A percentile compares a stretch with the other conserved stretches of the same genome.
Conservation (phyloP, 2,329 filamentous ascomycete genomes). For the Xylariaceae sp. region DNA sequence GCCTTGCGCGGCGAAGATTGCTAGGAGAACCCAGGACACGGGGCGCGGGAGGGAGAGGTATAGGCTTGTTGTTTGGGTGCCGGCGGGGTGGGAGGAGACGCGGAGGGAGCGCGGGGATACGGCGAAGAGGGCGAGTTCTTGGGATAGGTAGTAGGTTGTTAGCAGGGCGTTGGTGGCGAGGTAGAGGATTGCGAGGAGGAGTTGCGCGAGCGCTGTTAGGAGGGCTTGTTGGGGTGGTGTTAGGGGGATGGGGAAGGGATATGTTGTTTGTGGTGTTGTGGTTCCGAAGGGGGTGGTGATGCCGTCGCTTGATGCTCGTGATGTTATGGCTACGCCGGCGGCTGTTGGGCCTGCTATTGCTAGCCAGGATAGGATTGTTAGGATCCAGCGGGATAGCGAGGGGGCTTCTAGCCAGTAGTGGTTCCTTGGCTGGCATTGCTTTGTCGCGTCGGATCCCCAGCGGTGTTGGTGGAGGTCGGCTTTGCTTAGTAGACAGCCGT, state of each 20-base stretch:
- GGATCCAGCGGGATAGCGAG: conserved; percentile 41
- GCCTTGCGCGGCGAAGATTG: conserved; percentile 41
- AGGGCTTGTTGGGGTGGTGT: conserved; percentile 33
- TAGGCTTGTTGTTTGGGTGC: conserved; percentile 44
- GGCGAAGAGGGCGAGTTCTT: conserved; percentile 47
- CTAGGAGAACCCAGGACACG: conserved; percentile 43
- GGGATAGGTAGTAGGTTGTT: conserved; percentile 46
- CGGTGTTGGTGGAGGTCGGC: conserved; percentile 40
- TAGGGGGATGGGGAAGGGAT: conserved; percentile 24
- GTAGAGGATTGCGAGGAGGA: conserved; percentile 47
- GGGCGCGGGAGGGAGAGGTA: conserved; percentile 49
- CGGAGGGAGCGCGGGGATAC: conserved; percentile 38
- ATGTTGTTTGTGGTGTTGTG: conserved; percentile 36
- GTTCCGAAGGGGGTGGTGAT: conserved; percentile 39
- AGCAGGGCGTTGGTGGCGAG: conserved; percentile 45
- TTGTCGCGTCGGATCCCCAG: conserved; percentile 43
- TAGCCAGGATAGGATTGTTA: conserved; percentile 40
- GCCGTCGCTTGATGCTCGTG: conserved; percentile 18
- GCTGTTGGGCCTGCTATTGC: conserved; percentile 37
- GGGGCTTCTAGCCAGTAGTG: conserved; percentile 46
- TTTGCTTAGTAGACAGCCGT: conserved; percentile 46
- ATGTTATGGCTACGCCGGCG: conserved; percentile 38
- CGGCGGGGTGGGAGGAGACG: conserved; percentile 42
- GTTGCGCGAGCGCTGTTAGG: conserved; percentile 45
- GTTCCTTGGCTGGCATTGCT: conserved; percentile 39